Conservation (phyloP, 352 stramenopile genomes). For the Phytophthora idaei region DNA sequence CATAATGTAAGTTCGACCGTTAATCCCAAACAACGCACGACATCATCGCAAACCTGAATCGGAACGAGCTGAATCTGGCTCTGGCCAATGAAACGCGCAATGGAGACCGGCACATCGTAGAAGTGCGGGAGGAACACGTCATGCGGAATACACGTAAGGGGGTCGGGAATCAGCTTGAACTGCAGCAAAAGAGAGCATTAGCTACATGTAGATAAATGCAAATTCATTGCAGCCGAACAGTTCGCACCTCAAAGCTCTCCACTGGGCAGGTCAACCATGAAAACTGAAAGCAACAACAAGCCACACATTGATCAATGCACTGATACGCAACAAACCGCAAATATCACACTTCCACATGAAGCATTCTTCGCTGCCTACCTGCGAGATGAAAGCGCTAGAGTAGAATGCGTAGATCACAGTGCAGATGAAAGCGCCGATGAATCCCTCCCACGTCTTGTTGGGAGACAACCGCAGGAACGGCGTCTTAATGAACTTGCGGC, state of each 20-base stretch:
- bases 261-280: conserved; percentile 95
- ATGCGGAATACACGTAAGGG: conserved; percentile 65
- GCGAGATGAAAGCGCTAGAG: conserved; percentile 88
- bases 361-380: conserved; percentile 39
- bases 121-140: conserved; percentile 65
- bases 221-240: neutral
- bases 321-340: conserved; percentile 2
- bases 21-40: neutral
- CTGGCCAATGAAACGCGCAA: conserved; percentile 80
- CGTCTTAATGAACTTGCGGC: conserved; percentile 93
- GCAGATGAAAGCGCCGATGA: conserved; percentile 96
- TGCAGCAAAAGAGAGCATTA: conserved; percentile 13
- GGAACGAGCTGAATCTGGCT: conserved; percentile 86
- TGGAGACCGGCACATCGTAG: conserved; percentile 71
- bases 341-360: neutral
- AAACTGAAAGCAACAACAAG: conserved; percentile 47
- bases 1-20: neutral
- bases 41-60: conserved; percentile 57
- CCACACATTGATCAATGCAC: conserved; percentile 1
- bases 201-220: conserved; percentile 2
- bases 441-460: conserved; percentile 99
- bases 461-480: conserved; percentile 93
- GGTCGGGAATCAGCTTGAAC: conserved; percentile 71
- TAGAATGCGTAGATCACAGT: conserved; percentile 96
- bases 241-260: conserved; percentile 70